Conservation (phyloP, 306 rosid species). For the Arachis hypogaea region DNA sequence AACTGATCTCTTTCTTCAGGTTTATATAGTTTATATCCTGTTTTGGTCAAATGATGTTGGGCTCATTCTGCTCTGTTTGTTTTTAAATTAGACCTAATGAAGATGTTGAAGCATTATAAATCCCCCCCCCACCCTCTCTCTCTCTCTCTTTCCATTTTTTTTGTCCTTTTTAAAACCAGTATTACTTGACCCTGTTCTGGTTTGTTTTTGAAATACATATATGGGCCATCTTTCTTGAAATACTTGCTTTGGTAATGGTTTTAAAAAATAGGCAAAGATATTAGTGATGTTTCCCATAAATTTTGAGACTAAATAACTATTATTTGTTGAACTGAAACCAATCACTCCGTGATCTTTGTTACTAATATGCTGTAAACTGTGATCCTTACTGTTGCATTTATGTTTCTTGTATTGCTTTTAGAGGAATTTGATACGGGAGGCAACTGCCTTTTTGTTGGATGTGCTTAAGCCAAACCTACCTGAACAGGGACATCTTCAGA, state of each 20-base stretch:
- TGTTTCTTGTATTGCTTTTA: constrained; percentile 28
- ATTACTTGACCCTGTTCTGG: constrained; percentile 4
- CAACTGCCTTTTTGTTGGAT: constrained; percentile 78
- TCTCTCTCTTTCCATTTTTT: neutral
- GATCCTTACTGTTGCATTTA: constrained; percentile 16
- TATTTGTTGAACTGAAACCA: constrained; percentile 10
- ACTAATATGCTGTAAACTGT: constrained; percentile 1
- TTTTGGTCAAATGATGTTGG: constrained; percentile 14
- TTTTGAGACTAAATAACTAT: neutral
- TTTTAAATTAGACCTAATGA: neutral
- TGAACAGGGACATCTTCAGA: constrained; percentile 73
- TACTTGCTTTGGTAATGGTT: neutral
- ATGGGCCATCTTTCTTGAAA: neutral
- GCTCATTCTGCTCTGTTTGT: constrained; percentile 13
- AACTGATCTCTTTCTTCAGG: constrained; percentile 88
- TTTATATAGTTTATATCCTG: constrained; percentile 24
- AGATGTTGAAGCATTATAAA: neutral
- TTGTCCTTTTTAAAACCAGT: constrained; percentile 1
- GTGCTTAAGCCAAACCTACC: constrained; percentile 71
- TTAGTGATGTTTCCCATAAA: constrained; percentile 2
- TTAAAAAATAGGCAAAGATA: neutral
- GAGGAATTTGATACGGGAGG: constrained; percentile 90
- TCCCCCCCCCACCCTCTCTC: no score
- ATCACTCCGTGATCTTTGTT: neutral
- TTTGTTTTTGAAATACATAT: neutral